Base-by-base conservation (phyloP, 2,329 filamentous ascomycete species). In the Aaosphaeria pasadenensis region DNA sequence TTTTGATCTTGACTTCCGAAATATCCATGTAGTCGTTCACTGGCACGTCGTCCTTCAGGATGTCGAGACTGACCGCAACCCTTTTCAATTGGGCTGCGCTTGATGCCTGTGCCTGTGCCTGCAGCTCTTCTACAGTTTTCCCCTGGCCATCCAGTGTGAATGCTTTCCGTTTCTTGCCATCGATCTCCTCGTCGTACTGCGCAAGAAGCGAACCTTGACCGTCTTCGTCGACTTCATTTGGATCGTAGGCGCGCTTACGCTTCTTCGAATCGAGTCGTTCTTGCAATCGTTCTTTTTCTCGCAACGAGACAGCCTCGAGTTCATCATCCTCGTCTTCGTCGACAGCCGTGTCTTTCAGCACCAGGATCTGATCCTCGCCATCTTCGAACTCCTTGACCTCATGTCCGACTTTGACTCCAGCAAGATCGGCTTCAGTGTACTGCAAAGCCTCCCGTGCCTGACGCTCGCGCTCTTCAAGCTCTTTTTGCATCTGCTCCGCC, bases 171-270 rank as follows among this genome's bases (percentile, higher is more conserved):
- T 95, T 94, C 72, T 95, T 96, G 47, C 91, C 91, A 33, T 87
- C 83, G 45, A 96, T 95, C 63, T 96, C 92, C 55, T 97, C 94
- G 60, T 97, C 94, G 64, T 99, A 99, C 59, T 99, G 92, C 11
- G 88, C 83, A 39, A 99, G 74, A 28, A 99, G 84, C 5, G 81
- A 80, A 13, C 79, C 79, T 49, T 85, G 77, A 9, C 81, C 86
- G 30, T 84, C 80, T 40, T 87, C 77, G 41, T 77, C 86, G 32
- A 86, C 76, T 48, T 86, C 84, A 52, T 89, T 86, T 0, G 92
- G 91, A 60, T 99, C 89, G 69, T 99, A 99, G 1, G 85, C 85
- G 0, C 87, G 86, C 64, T 87, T 89, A 70, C 91, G 90, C 79
- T 95, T 96, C 76, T 97, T 96, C 38, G 91, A 73, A 39, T 94